phyloP scores from a whole-genome alignment of 257 asterid genomes.

The Oldenlandia corymbosa region DNA sequence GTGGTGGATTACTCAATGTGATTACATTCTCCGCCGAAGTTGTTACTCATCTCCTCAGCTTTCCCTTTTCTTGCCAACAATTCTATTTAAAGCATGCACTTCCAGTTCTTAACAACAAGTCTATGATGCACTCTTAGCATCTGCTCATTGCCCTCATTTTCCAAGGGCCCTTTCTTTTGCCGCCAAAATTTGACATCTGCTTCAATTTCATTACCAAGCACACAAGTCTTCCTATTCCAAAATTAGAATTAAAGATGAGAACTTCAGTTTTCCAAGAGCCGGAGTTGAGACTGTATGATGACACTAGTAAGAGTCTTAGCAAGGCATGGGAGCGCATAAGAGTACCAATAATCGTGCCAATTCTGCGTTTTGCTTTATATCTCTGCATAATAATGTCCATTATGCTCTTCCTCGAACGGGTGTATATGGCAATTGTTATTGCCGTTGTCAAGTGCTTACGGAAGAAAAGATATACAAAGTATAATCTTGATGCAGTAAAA shows the following conservation, averaged over 20 bases:
- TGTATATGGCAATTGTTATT: constrained; percentile 83
- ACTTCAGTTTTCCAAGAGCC: constrained; percentile 31
- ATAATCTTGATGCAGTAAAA: constrained; percentile 65
- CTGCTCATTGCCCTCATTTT: constrained; percentile 27
- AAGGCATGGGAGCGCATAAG: constrained; percentile 57
- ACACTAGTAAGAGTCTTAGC: constrained; percentile 40
- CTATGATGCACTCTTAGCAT: constrained; percentile 24
- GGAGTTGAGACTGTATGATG: constrained; percentile 35
- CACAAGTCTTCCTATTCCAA: constrained; percentile 12
- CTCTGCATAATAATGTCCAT: constrained; percentile 72
- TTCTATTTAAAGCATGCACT: constrained; percentile 43
- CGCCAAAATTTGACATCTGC: constrained; percentile 17
- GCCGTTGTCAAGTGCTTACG: constrained; percentile 51
- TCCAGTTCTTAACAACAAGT: constrained; percentile 18
- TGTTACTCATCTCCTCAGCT: constrained; percentile 23
- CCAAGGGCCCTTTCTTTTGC: constrained; percentile 14
- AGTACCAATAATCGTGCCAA: constrained; percentile 60
- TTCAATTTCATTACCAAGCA: constrained; percentile 9
- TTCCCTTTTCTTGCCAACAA: constrained; percentile 17
- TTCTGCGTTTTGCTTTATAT: constrained; percentile 47
- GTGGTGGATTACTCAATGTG: constrained; percentile 27
- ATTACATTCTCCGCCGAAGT: constrained; percentile 35
- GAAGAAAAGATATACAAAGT: constrained; percentile 70
- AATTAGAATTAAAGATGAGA: constrained; percentile 42
- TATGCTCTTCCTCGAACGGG: constrained; percentile 77